phyloP scores from a whole-genome alignment of 2,329 filamentous ascomycete genomes.

The Ustulina deusta region DNA sequence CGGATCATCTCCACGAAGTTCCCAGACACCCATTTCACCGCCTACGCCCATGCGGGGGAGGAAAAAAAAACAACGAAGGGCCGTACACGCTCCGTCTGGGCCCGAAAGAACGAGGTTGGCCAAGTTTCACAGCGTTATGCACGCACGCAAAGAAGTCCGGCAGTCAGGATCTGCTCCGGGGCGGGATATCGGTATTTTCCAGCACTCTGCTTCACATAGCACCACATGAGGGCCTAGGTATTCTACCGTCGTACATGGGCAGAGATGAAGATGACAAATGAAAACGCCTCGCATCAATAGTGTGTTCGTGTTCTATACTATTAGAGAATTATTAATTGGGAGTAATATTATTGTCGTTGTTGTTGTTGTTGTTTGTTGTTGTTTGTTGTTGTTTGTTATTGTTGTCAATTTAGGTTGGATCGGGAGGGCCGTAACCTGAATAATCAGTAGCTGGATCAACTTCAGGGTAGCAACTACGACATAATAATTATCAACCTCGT shows the following conservation, averaged over 20 bases:
- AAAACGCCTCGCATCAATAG: constrained; percentile 20
- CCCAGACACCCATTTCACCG: constrained; percentile 31
- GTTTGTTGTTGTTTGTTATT: no score
- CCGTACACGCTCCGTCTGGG: not conserved
- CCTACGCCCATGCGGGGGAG: not conserved
- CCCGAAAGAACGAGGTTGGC: constrained; percentile 14
- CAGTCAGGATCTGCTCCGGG: not conserved
- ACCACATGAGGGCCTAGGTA: constrained; percentile 32
- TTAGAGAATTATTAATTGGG: no score
- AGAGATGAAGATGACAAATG: constrained; percentile 12
- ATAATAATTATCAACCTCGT: no score
- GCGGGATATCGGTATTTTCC: constrained; percentile 3
- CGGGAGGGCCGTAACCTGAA: no score
- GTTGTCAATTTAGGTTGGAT: no score
- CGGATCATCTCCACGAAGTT: constrained; percentile 8
- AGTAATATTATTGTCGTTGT: no score
- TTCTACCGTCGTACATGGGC: constrained; percentile 22
- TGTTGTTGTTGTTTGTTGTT: no score
- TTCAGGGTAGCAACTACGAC: no score
- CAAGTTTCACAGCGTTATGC: constrained; percentile 35
- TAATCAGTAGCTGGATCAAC: no score
- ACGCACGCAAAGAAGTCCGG: not conserved
- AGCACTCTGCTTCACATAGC: constrained; percentile 13
- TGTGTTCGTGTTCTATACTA: no score
- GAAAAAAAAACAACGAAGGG: not conserved